Base-by-base conservation (phyloP, 2,329 filamentous ascomycete species). In the Aspergillus fructus region DNA sequence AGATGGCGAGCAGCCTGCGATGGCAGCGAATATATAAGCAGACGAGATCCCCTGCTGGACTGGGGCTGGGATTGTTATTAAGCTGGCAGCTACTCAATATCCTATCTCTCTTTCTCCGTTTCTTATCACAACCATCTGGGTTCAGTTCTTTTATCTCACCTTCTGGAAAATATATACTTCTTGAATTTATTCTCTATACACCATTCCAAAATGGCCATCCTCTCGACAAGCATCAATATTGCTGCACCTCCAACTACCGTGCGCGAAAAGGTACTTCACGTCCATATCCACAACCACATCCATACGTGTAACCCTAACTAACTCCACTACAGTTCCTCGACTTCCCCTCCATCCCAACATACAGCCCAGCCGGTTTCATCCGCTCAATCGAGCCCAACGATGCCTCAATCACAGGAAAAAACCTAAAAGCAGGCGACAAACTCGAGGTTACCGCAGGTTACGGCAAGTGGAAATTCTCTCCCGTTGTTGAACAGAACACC, bases 171-270 rank as follows among this genome's bases (percentile, higher is more conserved):
- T n/a, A 37, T 37, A 37, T 37, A 37, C 12, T 15, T 15, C 15
- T 3, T n/a, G 12, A 3, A 1, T 37, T 30, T 30, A 30, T 11
- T n/a, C 34, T 37, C 4, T n/a, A 37, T 5, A 37, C 5, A 37
- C n/a, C 13, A 37, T 37, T 37, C 9, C n/a, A 24, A 13, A 21
- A 59, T 59, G 58, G 9, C 45, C 17, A 21, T 33, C 23, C 8
- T 59, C 15, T 33, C 39, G 3, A 57, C 58, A 12, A 57, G 15
- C 39, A 53, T 57, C 15, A 49, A 59, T 23, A 59, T 59, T 24
- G 45, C 49, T n/a, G 58, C 58, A 3, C 17, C 54, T 8, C 58
- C 54, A 15, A 30, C 33, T 3, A 37, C n/a, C 1, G 58, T 59
- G 6, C 49, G 58, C n/a, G 49, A 46, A 6, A 59, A 59, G 54